Base-by-base conservation (phyloP, 2,329 filamentous ascomycete species). In the Neonectria neomacrospora region DNA sequence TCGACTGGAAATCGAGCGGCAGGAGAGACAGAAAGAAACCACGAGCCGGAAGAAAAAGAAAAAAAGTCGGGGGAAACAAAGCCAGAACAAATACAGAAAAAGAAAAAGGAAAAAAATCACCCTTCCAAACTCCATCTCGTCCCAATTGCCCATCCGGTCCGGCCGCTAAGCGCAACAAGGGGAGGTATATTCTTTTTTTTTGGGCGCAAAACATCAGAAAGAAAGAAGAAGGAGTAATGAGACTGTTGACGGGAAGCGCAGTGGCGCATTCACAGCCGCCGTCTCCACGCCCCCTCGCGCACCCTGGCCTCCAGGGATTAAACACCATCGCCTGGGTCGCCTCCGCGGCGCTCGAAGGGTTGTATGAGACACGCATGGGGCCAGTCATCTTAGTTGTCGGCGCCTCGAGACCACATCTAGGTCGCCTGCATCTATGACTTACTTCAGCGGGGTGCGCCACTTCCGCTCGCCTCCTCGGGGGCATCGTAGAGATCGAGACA, bases 401-500 rank as follows among this genome's bases (percentile, higher is more conserved):
- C 16, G 52, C 48, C 48, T 20, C 39, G 28, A 23, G 32, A 37
- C 39, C 48, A 52, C 28, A 28, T 12, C 10, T 52, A 3, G 11
- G 22, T 11, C 14, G 20, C 10, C 30, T 20, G 32, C 26, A 34
- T 16, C 52, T 12, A 22, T 18, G 16, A 48, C 45, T 37, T 73
- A 48, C 45, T 37, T 73, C 65, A 76, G 53, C 66, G 67, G 53
- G 68, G 65, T 37, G 53, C 72, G 39, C 74, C 68, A 47, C 75
- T 74, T 54, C 72, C 72, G 54, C 75, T 75, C 32, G 76, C 76
- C 42, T 79, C 74, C 61, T 80, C 78, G 16, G 74, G 67, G 37
- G 76, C 71, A 52, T 82, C 81, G 72, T 82, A 85, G 39, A 84
- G 75, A 63, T 85, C 82, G 3, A 85, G 71, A 44, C 78, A 80